These are phyloP conservation scores for Fusarium sp. DNA, from an alignment of 2,329 filamentous ascomycete genomes.

Conservation along the genomic window DNA sequence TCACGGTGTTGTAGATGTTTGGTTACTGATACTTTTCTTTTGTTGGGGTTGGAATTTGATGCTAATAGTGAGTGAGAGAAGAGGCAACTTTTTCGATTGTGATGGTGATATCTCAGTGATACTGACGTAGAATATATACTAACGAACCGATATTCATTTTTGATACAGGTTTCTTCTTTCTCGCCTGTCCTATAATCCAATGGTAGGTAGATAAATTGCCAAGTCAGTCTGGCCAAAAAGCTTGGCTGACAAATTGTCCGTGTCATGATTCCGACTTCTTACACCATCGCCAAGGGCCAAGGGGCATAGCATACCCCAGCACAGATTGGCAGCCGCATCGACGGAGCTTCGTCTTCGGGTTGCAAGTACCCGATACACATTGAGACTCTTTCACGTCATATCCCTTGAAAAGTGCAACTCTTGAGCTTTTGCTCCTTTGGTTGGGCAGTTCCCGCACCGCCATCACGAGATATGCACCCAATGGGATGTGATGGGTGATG, in stretches of 20 bases:
- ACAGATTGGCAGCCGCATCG: constrained; percentile 1
- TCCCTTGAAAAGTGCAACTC: constrained; percentile 9
- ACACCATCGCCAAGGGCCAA: constrained; percentile 15
- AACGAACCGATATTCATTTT: background rate
- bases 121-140: constrained; percentile 1
- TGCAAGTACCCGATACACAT: constrained; percentile 29
- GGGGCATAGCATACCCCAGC: constrained; percentile 2
- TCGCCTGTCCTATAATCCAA: background rate
- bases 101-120: background rate
- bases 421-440: background rate
- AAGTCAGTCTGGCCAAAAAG: background rate
- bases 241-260: constrained; percentile 23
- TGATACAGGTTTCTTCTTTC: constrained; percentile 3
- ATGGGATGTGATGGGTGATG: constrained; percentile 24
- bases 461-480: constrained; percentile 21
- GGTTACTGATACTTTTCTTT: constrained; percentile 11
- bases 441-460: background rate
- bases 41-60: no score
- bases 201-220: background rate
- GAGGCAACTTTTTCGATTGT: background rate
- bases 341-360: constrained; percentile 7
- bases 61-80: no score
- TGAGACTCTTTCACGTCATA: constrained; percentile 29
- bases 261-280: constrained; percentile 19
- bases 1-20: constrained; percentile 2